Base-by-base conservation (phyloP, 495 filamentous ascomycete species). In the Pseudoneurospora amorphoporcata region DNA sequence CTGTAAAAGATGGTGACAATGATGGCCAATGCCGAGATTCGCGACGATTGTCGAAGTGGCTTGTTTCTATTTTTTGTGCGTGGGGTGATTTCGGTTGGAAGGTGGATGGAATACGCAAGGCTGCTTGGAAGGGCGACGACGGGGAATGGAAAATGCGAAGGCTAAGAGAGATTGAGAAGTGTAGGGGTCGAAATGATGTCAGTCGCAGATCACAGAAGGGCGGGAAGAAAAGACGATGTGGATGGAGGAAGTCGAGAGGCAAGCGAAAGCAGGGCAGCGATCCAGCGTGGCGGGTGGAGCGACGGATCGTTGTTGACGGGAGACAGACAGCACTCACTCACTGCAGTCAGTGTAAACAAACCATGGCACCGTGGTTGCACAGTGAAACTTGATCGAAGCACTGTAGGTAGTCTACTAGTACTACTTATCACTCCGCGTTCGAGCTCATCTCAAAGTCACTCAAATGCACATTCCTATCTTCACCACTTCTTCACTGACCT, bases 171-270 rank as follows among this genome's bases (percentile, higher is more conserved):
- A 75, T 74, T 76, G 75, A 71, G 32, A 68, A 42, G 71, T 70
- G 72, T 69, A 69, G 73, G 68, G 69, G 74, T 73, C 68, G 72
- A 70, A 72, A 78, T 78, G 77, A 78, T 75, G 76, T 76, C 75
- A 75, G 73, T n/a, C 10, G 38, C 43, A 72, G 72, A 75, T 72
- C 69, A 58, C 42, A 58, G 72, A 74, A 72, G 68, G 69, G 68
- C 69, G 40, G 53, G 71, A 35, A 53, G 53, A 40, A 40, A 68
- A 53, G 45, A 69, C 53, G 3, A 35, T 39, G 43, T 47, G 37
- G 65, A 76, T 76, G 73, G 69, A 58, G 45, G 45, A 61, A 17
- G 53, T 65, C 53, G 53, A 61, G 19, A 53, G 19, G 45, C 53
- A 65, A 65, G 53, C 53, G 53, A 65, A 65, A 65, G 53, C 29